Base-by-base conservation (phyloP, 2,329 filamentous ascomycete genomes). In the Ophiostoma himal-ulmi region DNA sequence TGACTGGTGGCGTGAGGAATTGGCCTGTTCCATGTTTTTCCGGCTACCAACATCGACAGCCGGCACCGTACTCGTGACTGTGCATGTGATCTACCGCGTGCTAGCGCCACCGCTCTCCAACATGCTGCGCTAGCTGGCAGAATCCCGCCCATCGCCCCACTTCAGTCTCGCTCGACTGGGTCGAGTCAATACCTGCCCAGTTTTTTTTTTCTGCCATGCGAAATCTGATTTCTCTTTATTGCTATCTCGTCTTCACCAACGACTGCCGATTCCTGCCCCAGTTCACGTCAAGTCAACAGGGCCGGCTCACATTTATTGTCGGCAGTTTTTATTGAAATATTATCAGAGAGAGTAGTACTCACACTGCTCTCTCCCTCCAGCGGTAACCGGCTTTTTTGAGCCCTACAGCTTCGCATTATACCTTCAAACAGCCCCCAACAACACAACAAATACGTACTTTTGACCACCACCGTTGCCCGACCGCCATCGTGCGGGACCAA, bases 1-100 rank as follows among this genome's bases (percentile, higher is more conserved):
- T 70, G 73, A 70, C 70, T 73, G 68, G 73, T 74, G 73, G 73
- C 72, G 72, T 74, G 73, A 74, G 71, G 34, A 36, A 10, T 48
- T 17, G 37, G 57, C n/a, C 54, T 34, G 69, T 70, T 71, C 70
- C 71, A 65, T 73, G 71, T 74, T 74, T 74, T 74, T 72, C 72
- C 73, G 72, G 69, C 41, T 26, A 22, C 2, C 36, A 11, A 57
- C 2, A 48, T 48, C 17, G 44, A 48, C 44, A 48, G 44, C 34
- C 60, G 60, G 54, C 17, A 64, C 44, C 44, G 11, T 20, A 7
- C 34, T 13, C 70, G 26, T 65, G 67, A 71, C 44, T 36, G 0
- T 34, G 26, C 30, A 22, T 36, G 57, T 62, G 57, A 34, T 5
- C 1, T 20, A 4, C 13, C 6, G 3, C 34, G 20, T 39, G 34